Evolutionary conservation across 306 rosid species (phyloP).

Genomic region (Argentina anserina): DNA sequence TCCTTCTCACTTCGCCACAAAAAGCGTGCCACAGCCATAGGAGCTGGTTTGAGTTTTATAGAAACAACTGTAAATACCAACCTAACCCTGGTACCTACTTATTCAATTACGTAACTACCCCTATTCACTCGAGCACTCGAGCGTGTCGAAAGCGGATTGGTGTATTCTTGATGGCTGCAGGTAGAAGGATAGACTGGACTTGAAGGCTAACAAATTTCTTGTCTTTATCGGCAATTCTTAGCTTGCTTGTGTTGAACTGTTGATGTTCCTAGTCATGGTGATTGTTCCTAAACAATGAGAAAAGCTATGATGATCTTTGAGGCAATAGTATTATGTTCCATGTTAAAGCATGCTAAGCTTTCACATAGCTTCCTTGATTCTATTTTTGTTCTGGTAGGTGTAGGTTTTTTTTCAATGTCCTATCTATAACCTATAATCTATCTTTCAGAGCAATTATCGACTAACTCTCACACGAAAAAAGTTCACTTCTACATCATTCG

Average conservation of each 20-base stretch:
- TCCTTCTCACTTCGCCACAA: not conserved
- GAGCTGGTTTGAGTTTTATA: not conserved
- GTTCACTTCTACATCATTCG: not conserved
- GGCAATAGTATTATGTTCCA: not conserved
- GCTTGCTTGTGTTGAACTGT: not conserved
- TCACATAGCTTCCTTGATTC: not conserved
- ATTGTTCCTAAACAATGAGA: not conserved
- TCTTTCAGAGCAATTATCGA: not conserved
- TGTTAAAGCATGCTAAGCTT: not conserved
- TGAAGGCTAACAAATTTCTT: not conserved
- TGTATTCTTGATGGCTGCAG: not conserved
- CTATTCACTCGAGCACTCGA: accelerated
- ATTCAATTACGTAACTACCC: not conserved
- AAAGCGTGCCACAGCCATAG: not conserved
- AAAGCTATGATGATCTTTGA: not conserved
- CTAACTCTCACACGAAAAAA: not conserved
- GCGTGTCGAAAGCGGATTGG: slow-evolving; percentile 3
- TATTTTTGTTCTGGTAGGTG: not conserved
- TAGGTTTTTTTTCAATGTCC: not conserved
- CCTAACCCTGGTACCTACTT: not conserved
- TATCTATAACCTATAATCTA: not conserved
- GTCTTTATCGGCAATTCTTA: not conserved
- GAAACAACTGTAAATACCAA: not conserved
- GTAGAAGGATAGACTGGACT: not conserved
- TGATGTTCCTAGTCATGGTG: not conserved